phyloP scores from a whole-genome alignment of 306 rosid genomes.

The Myrica gale region DNA sequence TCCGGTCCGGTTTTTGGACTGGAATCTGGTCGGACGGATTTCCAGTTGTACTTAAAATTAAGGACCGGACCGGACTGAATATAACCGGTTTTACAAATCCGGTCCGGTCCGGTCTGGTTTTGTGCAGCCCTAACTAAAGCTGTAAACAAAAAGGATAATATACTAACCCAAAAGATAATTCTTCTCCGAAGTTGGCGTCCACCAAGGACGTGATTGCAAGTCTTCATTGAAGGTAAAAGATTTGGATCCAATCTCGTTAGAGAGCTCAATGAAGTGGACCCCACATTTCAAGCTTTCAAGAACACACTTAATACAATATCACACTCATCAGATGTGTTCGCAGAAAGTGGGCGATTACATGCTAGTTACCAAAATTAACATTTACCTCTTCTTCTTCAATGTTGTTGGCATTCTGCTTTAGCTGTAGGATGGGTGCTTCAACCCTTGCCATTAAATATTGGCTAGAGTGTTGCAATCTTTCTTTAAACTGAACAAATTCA shows the following conservation, averaged over 20 bases:
- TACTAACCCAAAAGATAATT: slow-evolving; percentile 85
- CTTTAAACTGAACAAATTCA: slow-evolving; percentile 96
- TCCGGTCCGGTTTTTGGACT: too few relatives aligned
- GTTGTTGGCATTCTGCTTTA: slow-evolving; percentile 77
- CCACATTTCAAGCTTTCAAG: slow-evolving; percentile 80
- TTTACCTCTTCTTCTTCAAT: slow-evolving; percentile 87
- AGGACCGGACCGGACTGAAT: too few relatives aligned
- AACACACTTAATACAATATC: slow-evolving; percentile 45
- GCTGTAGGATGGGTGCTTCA: slow-evolving; percentile 72
- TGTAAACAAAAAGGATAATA: slow-evolving; percentile 15
- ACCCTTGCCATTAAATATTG: slow-evolving; percentile 78
- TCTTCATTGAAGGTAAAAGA: slow-evolving; percentile 90
- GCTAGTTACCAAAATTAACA: slow-evolving; percentile 14
- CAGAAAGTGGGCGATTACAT: slow-evolving; percentile 16
- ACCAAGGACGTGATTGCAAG: slow-evolving; percentile 86
- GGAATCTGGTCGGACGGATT: too few relatives aligned
- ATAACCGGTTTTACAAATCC: too few relatives aligned
- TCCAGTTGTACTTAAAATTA: too few relatives aligned
- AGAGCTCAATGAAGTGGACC: slow-evolving; percentile 70
- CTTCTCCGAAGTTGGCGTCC: slow-evolving; percentile 86
- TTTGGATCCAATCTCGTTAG: slow-evolving; percentile 76
- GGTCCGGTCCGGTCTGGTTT: too few relatives aligned
- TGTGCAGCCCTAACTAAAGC: not conserved
- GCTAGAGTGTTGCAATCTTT: slow-evolving; percentile 72
- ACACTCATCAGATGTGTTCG: slow-evolving; percentile 19